These are phyloP conservation scores for Echria macrotheca DNA, from an alignment of 495 filamentous ascomycete genomes.

Conservation along the genomic window DNA sequence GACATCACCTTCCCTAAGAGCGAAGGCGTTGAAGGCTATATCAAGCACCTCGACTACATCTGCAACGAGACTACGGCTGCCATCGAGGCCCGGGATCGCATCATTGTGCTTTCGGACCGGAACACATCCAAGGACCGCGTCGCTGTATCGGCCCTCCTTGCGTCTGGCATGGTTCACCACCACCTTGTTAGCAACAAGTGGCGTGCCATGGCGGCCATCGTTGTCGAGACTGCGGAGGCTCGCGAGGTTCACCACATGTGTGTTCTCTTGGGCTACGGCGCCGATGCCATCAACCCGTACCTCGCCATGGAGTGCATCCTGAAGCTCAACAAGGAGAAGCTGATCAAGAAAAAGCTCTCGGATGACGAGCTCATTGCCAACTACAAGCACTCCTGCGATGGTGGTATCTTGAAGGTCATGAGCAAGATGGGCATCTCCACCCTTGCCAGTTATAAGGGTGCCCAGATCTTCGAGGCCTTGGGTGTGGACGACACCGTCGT, in stretches of 20 bases:
- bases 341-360: constrained; percentile 84
- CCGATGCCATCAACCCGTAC: constrained; percentile 95
- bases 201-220: constrained; percentile 81
- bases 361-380: constrained; percentile 87
- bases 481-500: constrained; percentile 94
- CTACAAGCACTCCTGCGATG: constrained; percentile 97
- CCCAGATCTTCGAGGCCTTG: constrained; percentile 98
- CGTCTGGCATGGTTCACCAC: constrained; percentile 93
- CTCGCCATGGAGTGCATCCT: constrained; percentile 96
- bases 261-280: constrained; percentile 93
- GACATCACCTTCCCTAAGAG: constrained; percentile 93
- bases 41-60: constrained; percentile 84
- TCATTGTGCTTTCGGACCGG: constrained; percentile 89
- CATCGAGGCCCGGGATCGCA: constrained; percentile 76
- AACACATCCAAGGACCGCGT: constrained; percentile 80
- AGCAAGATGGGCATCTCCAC: constrained; percentile 99
- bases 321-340: constrained; percentile 93
- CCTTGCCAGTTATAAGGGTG: constrained; percentile 96
- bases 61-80: constrained; percentile 81
- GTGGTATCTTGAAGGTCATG: constrained; percentile 99
- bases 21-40: constrained; percentile 79
- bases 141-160: constrained; percentile 81
- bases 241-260: constrained; percentile 99
- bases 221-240: constrained; percentile 93
- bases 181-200: constrained; percentile 96